phyloP scores from a whole-genome alignment of 768 basidiomycete genomes.

The Antrodiella citrinella region DNA sequence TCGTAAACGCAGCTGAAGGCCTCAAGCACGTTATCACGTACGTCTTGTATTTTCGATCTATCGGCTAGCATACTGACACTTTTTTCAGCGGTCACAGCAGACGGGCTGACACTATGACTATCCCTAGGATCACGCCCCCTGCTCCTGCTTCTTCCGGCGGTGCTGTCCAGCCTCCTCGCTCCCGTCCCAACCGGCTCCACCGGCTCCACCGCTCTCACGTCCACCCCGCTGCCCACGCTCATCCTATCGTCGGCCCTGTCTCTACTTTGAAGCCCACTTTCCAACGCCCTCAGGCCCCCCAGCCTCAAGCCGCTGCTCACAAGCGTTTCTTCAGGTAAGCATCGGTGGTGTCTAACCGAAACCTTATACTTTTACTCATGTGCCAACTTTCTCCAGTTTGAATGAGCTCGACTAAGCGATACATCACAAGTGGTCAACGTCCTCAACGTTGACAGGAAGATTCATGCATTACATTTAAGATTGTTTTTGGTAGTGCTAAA shows the following conservation, averaged over 20 bases:
- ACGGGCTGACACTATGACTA: not conserved
- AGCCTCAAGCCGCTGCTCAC: too few species aligned
- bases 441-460: too few species aligned
- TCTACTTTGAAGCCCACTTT: not conserved
- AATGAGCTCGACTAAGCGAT: too few species aligned
- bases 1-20: not conserved
- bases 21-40: not conserved
- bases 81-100: not conserved
- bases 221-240: not conserved
- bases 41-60: not conserved
- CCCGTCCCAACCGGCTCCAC: not conserved
- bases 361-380: too few species aligned
- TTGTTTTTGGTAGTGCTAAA: too few species aligned
- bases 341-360: too few species aligned
- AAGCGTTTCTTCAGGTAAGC: too few species aligned
- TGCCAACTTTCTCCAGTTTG: too few species aligned
- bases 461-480: too few species aligned
- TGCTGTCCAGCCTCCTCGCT: not conserved
- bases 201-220: not conserved
- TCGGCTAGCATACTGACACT: not conserved
- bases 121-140: not conserved
- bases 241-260: not conserved
- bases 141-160: not conserved
- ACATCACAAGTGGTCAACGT: too few species aligned
- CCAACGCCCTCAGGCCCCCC: too few species aligned